Conservation (phyloP, 371 early-diverging fungal genomes). For the Amoeboaphelidium protococcarum region DNA sequence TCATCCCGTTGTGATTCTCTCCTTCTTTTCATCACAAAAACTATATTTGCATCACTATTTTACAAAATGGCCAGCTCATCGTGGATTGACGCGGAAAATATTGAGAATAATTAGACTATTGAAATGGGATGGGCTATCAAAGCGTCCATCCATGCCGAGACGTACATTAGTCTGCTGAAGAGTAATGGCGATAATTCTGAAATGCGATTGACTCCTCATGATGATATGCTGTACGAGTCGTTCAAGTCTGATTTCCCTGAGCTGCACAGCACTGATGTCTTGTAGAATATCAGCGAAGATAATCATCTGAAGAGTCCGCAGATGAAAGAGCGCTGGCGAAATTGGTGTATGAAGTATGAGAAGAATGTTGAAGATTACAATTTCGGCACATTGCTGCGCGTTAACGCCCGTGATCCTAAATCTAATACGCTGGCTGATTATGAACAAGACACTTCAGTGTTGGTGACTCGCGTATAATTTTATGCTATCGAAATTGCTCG, state of each 20-base stretch:
- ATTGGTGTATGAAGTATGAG: slow-evolving; percentile 45
- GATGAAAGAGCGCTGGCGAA: slow-evolving; percentile 66
- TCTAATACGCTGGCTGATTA: slow-evolving; percentile 64
- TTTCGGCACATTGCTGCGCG: slow-evolving; percentile 65
- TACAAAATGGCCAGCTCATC: no score
- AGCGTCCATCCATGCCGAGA: slow-evolving; percentile 78
- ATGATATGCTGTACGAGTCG: neutral
- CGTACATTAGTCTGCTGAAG: slow-evolving; percentile 50
- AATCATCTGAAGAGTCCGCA: slow-evolving; percentile 41
- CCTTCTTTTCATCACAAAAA: no score
- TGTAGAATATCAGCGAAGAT: slow-evolving; percentile 39
- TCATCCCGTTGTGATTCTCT: no score
- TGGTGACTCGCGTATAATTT: slow-evolving; percentile 43
- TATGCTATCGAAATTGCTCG: slow-evolving; percentile 68
- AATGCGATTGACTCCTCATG: slow-evolving; percentile 26
- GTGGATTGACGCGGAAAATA: slow-evolving; percentile 1
- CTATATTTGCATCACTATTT: no score
- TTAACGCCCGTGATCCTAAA: slow-evolving; percentile 29
- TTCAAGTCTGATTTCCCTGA: slow-evolving; percentile 34
- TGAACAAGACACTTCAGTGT: slow-evolving; percentile 43
- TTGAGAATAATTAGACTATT: neutral
- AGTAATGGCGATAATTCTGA: slow-evolving; percentile 30
- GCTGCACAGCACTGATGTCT: slow-evolving; percentile 30
- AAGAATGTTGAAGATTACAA: slow-evolving; percentile 58
- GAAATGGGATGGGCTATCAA: slow-evolving; percentile 2